Evolutionary conservation across 1,139 yeast species (phyloP).

Genomic region (Pichia norvegensis): DNA sequence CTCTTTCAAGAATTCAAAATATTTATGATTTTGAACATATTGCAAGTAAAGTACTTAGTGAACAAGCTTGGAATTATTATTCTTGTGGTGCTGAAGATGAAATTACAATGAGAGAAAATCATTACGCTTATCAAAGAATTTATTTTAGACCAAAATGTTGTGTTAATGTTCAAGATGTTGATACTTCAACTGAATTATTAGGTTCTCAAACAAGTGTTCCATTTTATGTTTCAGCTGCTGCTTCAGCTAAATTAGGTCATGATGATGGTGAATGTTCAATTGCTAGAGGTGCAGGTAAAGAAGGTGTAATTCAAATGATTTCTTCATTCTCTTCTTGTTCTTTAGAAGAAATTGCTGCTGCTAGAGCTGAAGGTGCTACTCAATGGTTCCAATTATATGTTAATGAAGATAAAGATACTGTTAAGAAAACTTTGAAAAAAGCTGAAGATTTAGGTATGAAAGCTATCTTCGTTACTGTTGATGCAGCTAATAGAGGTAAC

Average conservation of each 20-base stretch:
- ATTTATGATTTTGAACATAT: constrained; percentile 31
- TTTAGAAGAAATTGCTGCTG: constrained; percentile 50
- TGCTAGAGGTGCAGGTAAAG: constrained; percentile 60
- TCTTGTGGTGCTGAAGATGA: constrained; percentile 33
- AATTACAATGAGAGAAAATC: constrained; percentile 31
- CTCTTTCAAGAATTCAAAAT: constrained; percentile 28
- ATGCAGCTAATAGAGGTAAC: constrained; percentile 60
- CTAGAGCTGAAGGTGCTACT: constrained; percentile 45
- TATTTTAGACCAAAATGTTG: constrained; percentile 32
- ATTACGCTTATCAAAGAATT: constrained; percentile 30
- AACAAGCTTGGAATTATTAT: constrained; percentile 30
- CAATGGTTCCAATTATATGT: constrained; percentile 93
- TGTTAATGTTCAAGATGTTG: constrained; percentile 32
- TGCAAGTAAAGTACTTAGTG: constrained; percentile 28
- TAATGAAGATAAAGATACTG: constrained; percentile 57
- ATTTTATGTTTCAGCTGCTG: constrained; percentile 70
- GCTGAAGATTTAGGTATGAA: constrained; percentile 34
- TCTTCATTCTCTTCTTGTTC: constrained; percentile 50
- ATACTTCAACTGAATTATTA: constrained; percentile 33
- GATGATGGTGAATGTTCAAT: constrained; percentile 69
- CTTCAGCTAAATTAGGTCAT: constrained; percentile 69
- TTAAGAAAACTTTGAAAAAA: constrained; percentile 46
- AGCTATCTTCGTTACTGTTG: constrained; percentile 59
- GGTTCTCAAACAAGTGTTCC: constrained; percentile 48
- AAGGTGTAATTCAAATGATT: constrained; percentile 44